Base-by-base conservation (phyloP, 208 protist species). In the Naegleria gruberi region DNA sequence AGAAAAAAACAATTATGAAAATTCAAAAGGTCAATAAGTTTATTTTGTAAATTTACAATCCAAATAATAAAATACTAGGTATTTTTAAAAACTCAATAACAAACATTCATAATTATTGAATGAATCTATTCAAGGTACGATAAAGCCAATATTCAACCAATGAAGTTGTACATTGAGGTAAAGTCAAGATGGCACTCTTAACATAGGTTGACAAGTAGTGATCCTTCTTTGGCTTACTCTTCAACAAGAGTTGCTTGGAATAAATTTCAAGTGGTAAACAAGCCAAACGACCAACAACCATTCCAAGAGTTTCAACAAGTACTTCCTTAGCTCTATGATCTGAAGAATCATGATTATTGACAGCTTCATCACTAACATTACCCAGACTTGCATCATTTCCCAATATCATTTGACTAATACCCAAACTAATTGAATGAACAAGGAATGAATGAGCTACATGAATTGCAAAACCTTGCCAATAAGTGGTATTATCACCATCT, bases 221-320 rank as follows among this genome's bases (percentile, higher is more conserved):
- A 77, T 77, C 65, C 26, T 77, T 77, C 65, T 77, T 77, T 77
- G 65, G 65, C 30, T 77, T 77, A 77, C 65, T 77, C n/a, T n/a
- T 26, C 8, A 77, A 77, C 7, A 77, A n/a, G 1, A 77, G 34
- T 77, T 77, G 65, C 34, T 77, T 77, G 26, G 30, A 12, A 77
- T n/a, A 77, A 77, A 77, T 77, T 37, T 77, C 65, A 2, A 77
- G 0, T 15, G 65, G 65, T 77, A 77, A 77, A 77, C 65, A 77
- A 7, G 34, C 26, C 17, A 77, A 30, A 37, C 65, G 17, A 37
- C 65, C 65, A 77, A 77, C 26, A 19, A 77, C 26, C 3, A 77
- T 77, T 19, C 30, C 65, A 26, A 77, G 6, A 77, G 26, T 37
- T 77, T 77, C 65, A 30, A 30, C 3, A 2, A 77, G 34, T 19